Percentiles rank a stretch among this genome's conserved stretches.
Conservation (phyloP, 1,284 basidiomycete genomes). For the Melampsora occidentalis region DNA sequence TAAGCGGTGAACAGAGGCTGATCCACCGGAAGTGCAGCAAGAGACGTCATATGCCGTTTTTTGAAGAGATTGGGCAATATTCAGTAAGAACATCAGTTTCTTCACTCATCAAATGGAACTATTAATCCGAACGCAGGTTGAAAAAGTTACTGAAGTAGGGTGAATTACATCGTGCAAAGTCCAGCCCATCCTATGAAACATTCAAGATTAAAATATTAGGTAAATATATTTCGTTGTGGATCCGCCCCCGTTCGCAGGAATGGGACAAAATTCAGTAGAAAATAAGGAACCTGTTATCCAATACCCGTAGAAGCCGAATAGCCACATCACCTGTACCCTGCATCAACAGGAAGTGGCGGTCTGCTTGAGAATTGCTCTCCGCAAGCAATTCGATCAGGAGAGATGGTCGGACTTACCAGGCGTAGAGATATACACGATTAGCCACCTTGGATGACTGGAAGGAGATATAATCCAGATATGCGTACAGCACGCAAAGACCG, state of each 20-base stretch:
- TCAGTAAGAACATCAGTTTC: too few relatives aligned
- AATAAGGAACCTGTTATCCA: background rate
- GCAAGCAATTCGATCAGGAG: background rate
- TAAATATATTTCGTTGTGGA: too few relatives aligned
- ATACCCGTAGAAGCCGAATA: background rate
- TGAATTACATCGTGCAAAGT: constrained; percentile 3
- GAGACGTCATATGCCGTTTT: too few relatives aligned
- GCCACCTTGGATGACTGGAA: background rate
- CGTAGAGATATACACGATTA: background rate
- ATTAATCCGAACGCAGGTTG: background rate
- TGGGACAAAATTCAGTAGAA: too few relatives aligned
- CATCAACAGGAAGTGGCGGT: background rate
- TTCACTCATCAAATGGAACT: too few relatives aligned
- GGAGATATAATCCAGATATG: background rate
- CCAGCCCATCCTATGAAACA: background rate
- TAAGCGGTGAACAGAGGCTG: background rate
- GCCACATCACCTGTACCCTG: constrained; percentile 6
- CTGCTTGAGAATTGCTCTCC: background rate
- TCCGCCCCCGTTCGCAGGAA: too few relatives aligned
- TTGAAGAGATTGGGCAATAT: too few relatives aligned
- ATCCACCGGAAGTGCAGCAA: background rate
- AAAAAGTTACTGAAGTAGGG: background rate
- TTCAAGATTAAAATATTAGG: too few relatives aligned
- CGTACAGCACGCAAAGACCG: background rate
- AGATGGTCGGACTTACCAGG: background rate